Percentiles rank a stretch among this genome's conserved stretches.
Conservation (phyloP, 441 rosid genomes). For the California macrophylla region DNA sequence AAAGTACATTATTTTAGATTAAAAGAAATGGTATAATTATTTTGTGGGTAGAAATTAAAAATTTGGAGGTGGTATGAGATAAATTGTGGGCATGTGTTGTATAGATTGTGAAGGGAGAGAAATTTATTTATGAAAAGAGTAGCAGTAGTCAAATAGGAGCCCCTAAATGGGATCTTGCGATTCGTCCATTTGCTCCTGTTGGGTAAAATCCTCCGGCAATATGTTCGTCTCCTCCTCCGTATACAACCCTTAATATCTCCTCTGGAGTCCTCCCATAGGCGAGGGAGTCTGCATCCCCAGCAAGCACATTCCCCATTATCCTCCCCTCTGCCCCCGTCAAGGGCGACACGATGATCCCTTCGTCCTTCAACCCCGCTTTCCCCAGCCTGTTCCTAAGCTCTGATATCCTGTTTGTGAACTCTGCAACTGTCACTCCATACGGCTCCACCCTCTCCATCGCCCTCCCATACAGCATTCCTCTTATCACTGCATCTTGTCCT, state of each 20-base stretch:
- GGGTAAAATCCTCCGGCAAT: constrained; percentile 72
- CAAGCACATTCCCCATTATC: constrained; percentile 50
- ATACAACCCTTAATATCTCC: constrained; percentile 59
- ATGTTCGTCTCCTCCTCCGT: constrained; percentile 56
- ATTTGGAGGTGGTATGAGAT: too few relatives aligned
- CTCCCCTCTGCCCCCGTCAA: constrained; percentile 38
- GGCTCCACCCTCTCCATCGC: constrained; percentile 35
- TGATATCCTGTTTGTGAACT: constrained; percentile 53
- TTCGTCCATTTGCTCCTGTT: constrained; percentile 50
- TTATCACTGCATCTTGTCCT: constrained; percentile 74
- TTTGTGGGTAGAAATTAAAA: too few relatives aligned
- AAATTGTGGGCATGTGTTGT: too few relatives aligned
- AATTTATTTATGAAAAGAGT: too few relatives aligned
- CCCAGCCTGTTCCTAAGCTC: constrained; percentile 53
- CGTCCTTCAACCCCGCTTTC: constrained; percentile 43
- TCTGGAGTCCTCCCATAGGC: constrained; percentile 51
- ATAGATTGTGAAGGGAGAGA: too few relatives aligned
- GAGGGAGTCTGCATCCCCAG: constrained; percentile 42
- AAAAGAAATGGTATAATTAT: too few relatives aligned
- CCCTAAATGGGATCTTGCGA: constrained; percentile 43
- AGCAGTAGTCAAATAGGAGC: not conserved
- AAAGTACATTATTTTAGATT: too few relatives aligned
- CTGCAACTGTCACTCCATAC: constrained; percentile 47
- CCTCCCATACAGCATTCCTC: constrained; percentile 42
- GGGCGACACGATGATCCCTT: constrained; percentile 47